These are phyloP conservation scores for Malassezia caprae DNA, from an alignment of 1,284 basidiomycete species.

Conservation along the genomic window DNA sequence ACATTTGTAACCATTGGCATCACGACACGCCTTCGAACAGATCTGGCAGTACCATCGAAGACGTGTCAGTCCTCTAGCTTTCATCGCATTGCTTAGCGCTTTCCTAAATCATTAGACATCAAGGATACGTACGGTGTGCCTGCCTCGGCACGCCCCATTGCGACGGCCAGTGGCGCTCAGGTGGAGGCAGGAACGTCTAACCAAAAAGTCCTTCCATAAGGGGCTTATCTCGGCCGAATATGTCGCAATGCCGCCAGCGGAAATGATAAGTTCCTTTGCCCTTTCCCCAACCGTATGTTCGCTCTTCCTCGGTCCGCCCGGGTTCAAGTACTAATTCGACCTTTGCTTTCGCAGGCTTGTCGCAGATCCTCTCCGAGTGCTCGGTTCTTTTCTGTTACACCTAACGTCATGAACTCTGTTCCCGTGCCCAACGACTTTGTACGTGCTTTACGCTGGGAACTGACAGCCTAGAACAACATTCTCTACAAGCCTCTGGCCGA, in stretches of 20 bases:
- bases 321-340: constrained; percentile 9
- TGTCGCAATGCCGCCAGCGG: not conserved
- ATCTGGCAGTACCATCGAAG: constrained; percentile 48
- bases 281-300: constrained; percentile 15
- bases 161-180: not conserved
- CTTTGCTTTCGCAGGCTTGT: not conserved
- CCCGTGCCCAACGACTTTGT: constrained; percentile 42
- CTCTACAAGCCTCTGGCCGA: constrained; percentile 78
- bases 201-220: constrained; percentile 1
- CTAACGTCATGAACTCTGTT: constrained; percentile 32
- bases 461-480: constrained; percentile 64
- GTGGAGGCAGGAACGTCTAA: constrained; percentile 1
- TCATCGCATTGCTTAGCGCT: constrained; percentile 44
- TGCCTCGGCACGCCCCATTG: constrained; percentile 16
- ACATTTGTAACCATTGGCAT: constrained; percentile 47
- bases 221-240: constrained; percentile 14
- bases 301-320: constrained; percentile 1
- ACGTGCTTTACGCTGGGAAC: constrained; percentile 11
- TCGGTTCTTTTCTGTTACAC: not conserved
- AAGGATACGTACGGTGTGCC: constrained; percentile 16
- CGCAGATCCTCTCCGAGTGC: not conserved
- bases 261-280: not conserved
- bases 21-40: constrained; percentile 43
- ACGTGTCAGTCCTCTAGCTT: constrained; percentile 44
- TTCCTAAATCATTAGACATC: constrained; percentile 25